phyloP scores from a whole-genome alignment of 495 filamentous ascomycete genomes.

The Talaromyces ruber region DNA sequence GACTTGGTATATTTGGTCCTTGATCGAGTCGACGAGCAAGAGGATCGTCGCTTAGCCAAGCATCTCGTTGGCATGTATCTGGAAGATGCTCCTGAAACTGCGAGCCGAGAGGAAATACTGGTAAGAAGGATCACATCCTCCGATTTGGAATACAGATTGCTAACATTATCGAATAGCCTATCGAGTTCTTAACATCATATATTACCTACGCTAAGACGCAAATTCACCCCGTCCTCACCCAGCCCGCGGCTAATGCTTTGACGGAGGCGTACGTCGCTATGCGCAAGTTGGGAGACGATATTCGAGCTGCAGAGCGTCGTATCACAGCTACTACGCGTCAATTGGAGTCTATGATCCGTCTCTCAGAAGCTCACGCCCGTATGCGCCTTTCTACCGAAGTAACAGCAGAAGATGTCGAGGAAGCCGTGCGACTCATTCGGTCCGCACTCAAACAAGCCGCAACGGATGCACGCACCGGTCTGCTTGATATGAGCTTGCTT shows the following conservation, averaged over 20 bases:
- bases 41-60: constrained; percentile 78
- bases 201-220: constrained; percentile 93
- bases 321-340: constrained; percentile 97
- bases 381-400: constrained; percentile 80
- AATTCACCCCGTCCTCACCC: constrained; percentile 71
- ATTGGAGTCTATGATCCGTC: constrained; percentile 93
- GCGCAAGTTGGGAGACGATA: constrained; percentile 91
- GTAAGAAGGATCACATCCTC: constrained; percentile 42
- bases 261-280: constrained; percentile 87
- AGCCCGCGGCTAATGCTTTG: constrained; percentile 70
- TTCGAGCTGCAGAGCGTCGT: constrained; percentile 84
- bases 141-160: not conserved
- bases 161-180: constrained; percentile 42
- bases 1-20: constrained; percentile 95
- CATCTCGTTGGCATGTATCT: constrained; percentile 97
- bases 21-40: constrained; percentile 82
- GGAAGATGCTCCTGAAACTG: constrained; percentile 84
- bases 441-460: constrained; percentile 94
- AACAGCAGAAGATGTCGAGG: constrained; percentile 72
- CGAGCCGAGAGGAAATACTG: constrained; percentile 65
- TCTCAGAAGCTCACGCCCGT: constrained; percentile 93
- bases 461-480: constrained; percentile 80
- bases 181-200: constrained; percentile 93
- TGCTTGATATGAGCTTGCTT: constrained; percentile 94
- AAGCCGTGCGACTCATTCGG: constrained; percentile 87